These are phyloP conservation scores for Madurella fahalii DNA, from an alignment of 2,329 filamentous ascomycete species.

Conservation along the genomic window DNA sequence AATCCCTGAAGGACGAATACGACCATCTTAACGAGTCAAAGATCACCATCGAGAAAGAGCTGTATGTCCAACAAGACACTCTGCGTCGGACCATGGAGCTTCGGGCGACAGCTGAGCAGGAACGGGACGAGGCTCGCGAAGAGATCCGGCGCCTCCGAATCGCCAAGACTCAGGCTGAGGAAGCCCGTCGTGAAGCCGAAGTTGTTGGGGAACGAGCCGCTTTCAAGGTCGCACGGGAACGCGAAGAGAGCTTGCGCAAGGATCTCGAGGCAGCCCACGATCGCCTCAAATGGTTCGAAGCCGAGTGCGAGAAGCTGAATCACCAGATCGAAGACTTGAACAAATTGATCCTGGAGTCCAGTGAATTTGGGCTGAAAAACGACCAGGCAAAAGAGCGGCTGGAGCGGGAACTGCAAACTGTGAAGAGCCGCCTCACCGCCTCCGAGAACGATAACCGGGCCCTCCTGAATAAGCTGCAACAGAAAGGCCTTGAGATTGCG, in stretches of 20 bases:
- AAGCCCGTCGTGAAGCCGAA: constrained; percentile 79
- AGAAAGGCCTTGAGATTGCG: constrained; percentile 95
- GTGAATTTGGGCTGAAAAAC: constrained; percentile 82
- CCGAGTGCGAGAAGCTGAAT: constrained; percentile 71
- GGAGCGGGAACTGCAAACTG: constrained; percentile 83
- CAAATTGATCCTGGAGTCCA: constrained; percentile 81
- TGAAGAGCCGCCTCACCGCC: constrained; percentile 82
- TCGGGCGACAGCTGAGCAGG: constrained; percentile 72
- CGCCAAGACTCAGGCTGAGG: constrained; percentile 80
- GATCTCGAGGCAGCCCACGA: constrained; percentile 78
- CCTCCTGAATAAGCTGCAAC: constrained; percentile 93
- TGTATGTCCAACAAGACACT: constrained; percentile 92
- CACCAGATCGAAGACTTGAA: constrained; percentile 80
- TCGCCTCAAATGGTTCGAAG: constrained; percentile 73
- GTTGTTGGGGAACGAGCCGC: constrained; percentile 74
- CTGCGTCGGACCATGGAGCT: constrained; percentile 82
- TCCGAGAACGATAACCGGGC: constrained; percentile 96
- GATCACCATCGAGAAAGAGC: constrained; percentile 95
- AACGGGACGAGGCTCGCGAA: constrained; percentile 82
- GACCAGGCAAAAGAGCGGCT: constrained; percentile 93
- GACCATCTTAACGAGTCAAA: constrained; percentile 88
- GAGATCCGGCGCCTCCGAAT: constrained; percentile 80
- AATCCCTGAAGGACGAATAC: constrained; percentile 77
- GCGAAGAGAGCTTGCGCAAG: constrained; percentile 69
- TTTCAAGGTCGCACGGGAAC: constrained; percentile 72